Conservation (phyloP, 176 grass and related monocot species). For the Chloris gayana region DNA sequence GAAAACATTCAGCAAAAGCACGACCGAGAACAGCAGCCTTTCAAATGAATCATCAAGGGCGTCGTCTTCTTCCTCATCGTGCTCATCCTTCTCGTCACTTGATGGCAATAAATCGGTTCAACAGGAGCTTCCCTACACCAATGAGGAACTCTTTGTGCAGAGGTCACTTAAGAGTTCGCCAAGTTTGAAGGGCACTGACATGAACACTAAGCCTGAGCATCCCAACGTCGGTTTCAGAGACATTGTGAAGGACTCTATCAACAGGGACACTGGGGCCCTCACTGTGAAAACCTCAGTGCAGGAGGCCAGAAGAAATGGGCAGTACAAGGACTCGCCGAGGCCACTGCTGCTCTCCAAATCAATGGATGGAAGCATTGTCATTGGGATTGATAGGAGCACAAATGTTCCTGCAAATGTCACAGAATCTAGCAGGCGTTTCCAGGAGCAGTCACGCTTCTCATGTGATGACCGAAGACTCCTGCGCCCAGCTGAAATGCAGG, state of each 20-base stretch:
- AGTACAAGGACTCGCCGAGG: slow-evolving; percentile 82
- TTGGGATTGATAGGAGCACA: slow-evolving; percentile 67
- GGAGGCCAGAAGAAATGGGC: slow-evolving; percentile 50
- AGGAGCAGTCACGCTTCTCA: slow-evolving; percentile 65
- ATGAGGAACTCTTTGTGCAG: slow-evolving; percentile 53
- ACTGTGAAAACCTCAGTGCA: slow-evolving; percentile 57
- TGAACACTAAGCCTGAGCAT: slow-evolving; percentile 40
- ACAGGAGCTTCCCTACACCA: slow-evolving; percentile 55
- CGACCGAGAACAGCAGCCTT: slow-evolving; percentile 76
- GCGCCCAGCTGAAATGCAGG: slow-evolving; percentile 46
- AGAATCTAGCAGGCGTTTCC: slow-evolving; percentile 50
- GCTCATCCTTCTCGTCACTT: slow-evolving; percentile 84
- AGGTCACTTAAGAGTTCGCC: slow-evolving; percentile 56
- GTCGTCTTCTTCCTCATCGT: slow-evolving; percentile 84
- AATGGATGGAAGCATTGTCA: slow-evolving; percentile 72
- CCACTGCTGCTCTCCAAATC: slow-evolving; percentile 83
- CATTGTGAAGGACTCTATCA: slow-evolving; percentile 72
- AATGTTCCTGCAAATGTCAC: slow-evolving; percentile 43
- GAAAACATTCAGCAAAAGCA: slow-evolving; percentile 84
- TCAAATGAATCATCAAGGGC: slow-evolving; percentile 91
- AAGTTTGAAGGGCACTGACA: slow-evolving; percentile 37
- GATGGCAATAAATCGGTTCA: slow-evolving; percentile 70
- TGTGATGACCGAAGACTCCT: slow-evolving; percentile 69
- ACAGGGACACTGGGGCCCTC: slow-evolving; percentile 54
- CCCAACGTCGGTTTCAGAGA: slow-evolving; percentile 57